phyloP scores from a whole-genome alignment of 2,329 filamentous ascomycete genomes.

The Sphaerulina vaccinii region DNA sequence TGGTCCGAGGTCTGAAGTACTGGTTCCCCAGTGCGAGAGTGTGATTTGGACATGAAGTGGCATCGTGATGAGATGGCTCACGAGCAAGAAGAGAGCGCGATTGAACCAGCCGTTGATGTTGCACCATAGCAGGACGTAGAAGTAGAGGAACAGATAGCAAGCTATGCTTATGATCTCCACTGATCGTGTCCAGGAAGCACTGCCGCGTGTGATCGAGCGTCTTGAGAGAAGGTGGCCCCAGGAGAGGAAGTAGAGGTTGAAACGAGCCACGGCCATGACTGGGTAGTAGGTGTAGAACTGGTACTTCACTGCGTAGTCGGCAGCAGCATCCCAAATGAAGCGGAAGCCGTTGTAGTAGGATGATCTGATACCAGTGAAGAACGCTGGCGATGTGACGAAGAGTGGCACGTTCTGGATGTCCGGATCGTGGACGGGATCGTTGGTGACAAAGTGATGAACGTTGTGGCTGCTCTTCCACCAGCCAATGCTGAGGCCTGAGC shows the following conservation, averaged over 20 bases:
- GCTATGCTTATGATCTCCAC: background rate
- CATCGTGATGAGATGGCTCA: conserved; percentile 1
- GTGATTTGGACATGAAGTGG: conserved; percentile 1
- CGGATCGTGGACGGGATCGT: conserved; percentile 54
- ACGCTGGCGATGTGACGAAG: conserved; percentile 73
- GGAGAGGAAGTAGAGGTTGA: conserved; percentile 2
- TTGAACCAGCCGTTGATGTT: background rate
- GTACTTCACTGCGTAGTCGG: background rate
- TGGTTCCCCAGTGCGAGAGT: conserved; percentile 1
- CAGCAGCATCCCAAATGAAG: background rate
- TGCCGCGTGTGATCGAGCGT: background rate
- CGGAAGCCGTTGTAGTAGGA: conserved; percentile 2
- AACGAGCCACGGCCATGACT: background rate
- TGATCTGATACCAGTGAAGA: background rate
- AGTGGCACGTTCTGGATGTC: conserved; percentile 68
- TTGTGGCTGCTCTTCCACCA: conserved; percentile 72
- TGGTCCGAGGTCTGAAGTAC: background rate
- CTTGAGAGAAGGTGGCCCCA: background rate
- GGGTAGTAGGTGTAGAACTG: background rate
- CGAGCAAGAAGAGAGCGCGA: background rate
- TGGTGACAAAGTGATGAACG: conserved; percentile 66
- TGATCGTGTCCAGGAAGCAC: conserved; percentile 1
- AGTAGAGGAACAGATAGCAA: background rate
- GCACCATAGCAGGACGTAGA: conserved; percentile 1
- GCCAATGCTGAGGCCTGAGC: conserved; percentile 64